Evolutionary conservation across 305 asterid genomes (phyloP).

Genomic region (Ilex paraguariensis): DNA sequence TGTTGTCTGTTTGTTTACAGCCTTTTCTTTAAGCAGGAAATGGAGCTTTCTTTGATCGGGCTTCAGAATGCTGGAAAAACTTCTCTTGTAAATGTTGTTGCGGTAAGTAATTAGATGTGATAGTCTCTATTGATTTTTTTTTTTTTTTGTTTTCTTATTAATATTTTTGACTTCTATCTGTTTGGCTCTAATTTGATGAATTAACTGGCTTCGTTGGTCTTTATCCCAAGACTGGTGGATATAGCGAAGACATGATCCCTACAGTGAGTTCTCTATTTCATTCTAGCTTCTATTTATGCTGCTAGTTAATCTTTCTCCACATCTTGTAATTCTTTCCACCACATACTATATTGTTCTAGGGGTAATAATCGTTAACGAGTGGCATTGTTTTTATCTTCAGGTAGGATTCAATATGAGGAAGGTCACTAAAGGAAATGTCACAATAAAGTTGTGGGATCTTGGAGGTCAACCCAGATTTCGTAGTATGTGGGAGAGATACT

Average conservation of each 20-base stretch:
- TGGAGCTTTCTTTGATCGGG: slow-evolving; percentile 28
- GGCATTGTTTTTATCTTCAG: background rate
- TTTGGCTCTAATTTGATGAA: background rate
- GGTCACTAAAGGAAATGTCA: slow-evolving; percentile 19
- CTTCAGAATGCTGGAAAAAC: slow-evolving; percentile 23
- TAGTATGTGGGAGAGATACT: slow-evolving; percentile 25
- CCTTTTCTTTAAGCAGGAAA: slow-evolving; percentile 22
- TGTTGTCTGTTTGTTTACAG: background rate
- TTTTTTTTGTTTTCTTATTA: background rate
- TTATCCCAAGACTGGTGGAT: background rate
- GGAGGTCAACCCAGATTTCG: slow-evolving; percentile 23
- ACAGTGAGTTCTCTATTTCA: background rate
- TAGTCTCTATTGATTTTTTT: background rate
- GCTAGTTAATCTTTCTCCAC: no score
- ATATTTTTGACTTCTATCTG: background rate
- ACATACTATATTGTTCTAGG: no score
- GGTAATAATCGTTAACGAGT: no score
- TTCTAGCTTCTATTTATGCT: no score
- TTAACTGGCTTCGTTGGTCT: background rate
- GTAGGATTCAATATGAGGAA: slow-evolving; percentile 25
- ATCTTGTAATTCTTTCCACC: background rate
- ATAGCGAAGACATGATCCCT: slow-evolving; percentile 5
- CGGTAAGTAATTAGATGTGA: slow-evolving; percentile 10
- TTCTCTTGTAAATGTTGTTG: slow-evolving; percentile 17
- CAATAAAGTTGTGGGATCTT: slow-evolving; percentile 22